Evolutionary conservation across 2,329 filamentous ascomycete genomes (phyloP), one percentile per base, ranked within the genome.

Genomic region (Trematosphaeria pertusa): DNA sequence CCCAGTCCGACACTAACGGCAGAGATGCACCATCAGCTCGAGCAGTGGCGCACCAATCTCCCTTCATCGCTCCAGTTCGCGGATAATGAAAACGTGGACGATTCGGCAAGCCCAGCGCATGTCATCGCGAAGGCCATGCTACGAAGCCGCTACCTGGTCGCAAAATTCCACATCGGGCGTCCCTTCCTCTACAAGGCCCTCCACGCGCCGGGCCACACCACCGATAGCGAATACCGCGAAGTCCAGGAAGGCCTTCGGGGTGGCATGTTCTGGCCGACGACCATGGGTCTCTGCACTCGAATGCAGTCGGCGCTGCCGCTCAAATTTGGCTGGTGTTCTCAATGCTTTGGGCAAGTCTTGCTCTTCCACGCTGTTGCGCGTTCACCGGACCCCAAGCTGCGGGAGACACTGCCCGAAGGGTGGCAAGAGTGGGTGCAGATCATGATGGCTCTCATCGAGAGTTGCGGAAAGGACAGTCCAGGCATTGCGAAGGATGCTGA

Each of bases 1-100:
- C 79, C 79, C 3, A 75, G 75, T 5, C 73, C 77, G 11, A 73
- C 73, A 6, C 69, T 82, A 39, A 79, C 78, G 17, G 67, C 74
- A 22, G 80, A 82, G 59, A 75, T 82, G 48, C 73, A 77, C 38
- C 78, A 81, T 59, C 80, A 82, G 61, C 74, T 82, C 14, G 78
- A 81, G 56, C 78, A 81, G 59, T 82, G 80, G 80, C 77, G 78
- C 19, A 69, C 62, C 4, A 80, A 81, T 43, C 74, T 82, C 11
- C 79, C 80, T 8, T 52, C 72, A 12, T 65, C 73, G 6, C 71
- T 81, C 14, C 76, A 79, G 46, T 80, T 79, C 50, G 61, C 69
- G 11, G 72, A 77, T 24, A 41, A 62, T 22, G 66, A 69, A 37
- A 60, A 53, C 26, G 54, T 37, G 1, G 64, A 67, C 30, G 52